These are phyloP conservation scores for Pleoardoris graminearum DNA, from an alignment of 2,329 filamentous ascomycete species.

Conservation along the genomic window DNA sequence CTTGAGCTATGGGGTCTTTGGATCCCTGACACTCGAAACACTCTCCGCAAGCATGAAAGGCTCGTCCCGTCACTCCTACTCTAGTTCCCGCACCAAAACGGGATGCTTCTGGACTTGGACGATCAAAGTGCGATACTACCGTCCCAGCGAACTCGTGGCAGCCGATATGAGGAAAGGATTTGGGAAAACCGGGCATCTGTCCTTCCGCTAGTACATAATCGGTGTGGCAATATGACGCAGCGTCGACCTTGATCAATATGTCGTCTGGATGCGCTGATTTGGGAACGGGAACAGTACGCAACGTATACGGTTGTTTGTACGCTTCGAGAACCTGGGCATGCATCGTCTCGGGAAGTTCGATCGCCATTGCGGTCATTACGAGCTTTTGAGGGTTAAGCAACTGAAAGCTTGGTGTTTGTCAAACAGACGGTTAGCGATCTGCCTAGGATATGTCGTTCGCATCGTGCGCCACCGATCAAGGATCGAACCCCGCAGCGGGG, in stretches of 20 bases:
- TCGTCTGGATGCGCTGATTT: constrained; percentile 39
- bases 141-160: constrained; percentile 54
- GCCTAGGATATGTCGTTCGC: not conserved
- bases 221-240: constrained; percentile 55
- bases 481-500: constrained; percentile 34
- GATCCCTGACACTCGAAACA: constrained; percentile 48
- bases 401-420: not conserved
- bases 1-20: constrained; percentile 30
- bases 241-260: constrained; percentile 51
- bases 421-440: not conserved
- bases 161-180: constrained; percentile 49
- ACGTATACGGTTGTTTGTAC: constrained; percentile 49
- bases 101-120: constrained; percentile 6
- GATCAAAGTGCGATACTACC: constrained; percentile 35
- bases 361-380: constrained; percentile 17
- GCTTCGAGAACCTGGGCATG: constrained; percentile 48
- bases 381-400: not conserved
- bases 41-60: constrained; percentile 47
- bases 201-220: constrained; percentile 45
- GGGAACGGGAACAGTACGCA: constrained; percentile 46
- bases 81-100: constrained; percentile 28
- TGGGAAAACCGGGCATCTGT: constrained; percentile 31
- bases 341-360: constrained; percentile 36
- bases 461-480: not conserved
- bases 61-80: constrained; percentile 50